Evolutionary conservation across 176 grass and related monocot genomes (phyloP).

Genomic region (Oryza meridionalis): DNA sequence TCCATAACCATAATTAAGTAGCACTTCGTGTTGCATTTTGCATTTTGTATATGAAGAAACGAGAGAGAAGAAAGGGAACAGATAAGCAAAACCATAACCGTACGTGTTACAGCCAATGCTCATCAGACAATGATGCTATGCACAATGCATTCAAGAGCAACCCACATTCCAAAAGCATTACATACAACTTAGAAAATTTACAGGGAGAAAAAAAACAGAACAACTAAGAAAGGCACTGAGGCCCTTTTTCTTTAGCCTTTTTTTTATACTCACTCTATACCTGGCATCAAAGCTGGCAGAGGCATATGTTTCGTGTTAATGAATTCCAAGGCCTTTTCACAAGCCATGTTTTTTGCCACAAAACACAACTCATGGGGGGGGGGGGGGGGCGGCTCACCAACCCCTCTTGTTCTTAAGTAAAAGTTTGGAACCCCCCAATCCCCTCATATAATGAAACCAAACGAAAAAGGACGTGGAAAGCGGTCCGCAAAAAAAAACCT

Average conservation of each 20-base stretch:
- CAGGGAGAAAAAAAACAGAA: conserved; percentile 28
- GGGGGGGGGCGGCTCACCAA: conserved; percentile 44
- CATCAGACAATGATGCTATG: conserved; percentile 38
- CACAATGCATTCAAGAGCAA: conserved; percentile 34
- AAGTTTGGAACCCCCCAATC: conserved; percentile 36
- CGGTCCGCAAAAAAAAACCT: conserved; percentile 54
- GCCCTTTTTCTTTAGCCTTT: not conserved
- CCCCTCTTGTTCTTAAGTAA: conserved; percentile 30
- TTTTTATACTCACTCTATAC: conserved; percentile 39
- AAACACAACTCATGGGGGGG: conserved; percentile 45
- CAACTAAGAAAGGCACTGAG: conserved; percentile 14
- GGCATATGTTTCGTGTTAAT: conserved; percentile 42
- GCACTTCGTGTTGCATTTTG: not conserved
- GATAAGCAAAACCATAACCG: not conserved
- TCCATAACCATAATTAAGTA: conserved; percentile 18
- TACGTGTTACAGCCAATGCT: not conserved
- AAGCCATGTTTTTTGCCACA: conserved; percentile 52
- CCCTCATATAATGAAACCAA: conserved; percentile 38
- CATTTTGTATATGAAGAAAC: not conserved
- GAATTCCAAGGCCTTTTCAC: conserved; percentile 35
- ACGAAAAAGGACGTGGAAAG: conserved; percentile 37
- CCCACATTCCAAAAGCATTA: conserved; percentile 50
- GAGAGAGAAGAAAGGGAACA: not conserved
- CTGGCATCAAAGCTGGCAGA: conserved; percentile 53
- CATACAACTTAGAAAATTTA: conserved; percentile 55